These are phyloP conservation scores for Suhomyces vadensis DNA, from an alignment of 805 yeast genomes.

Conservation along the genomic window DNA sequence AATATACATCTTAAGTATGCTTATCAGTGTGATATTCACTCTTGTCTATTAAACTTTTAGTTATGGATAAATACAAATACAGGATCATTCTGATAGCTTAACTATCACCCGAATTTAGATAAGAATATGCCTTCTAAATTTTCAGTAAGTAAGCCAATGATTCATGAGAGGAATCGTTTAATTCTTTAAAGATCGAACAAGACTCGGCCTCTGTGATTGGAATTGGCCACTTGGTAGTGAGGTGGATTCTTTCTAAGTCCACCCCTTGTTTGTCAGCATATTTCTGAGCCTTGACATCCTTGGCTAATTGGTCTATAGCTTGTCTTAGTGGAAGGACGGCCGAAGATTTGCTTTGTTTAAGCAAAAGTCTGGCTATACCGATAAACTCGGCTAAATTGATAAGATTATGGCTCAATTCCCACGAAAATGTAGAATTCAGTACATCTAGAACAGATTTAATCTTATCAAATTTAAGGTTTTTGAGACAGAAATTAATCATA, in stretches of 20 bases:
- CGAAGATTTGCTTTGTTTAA: not conserved
- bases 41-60: too few species aligned
- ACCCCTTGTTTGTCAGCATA: conserved; percentile 4
- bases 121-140: too few species aligned
- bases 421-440: conserved; percentile 4
- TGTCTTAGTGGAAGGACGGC: conserved; percentile 13
- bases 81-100: too few species aligned
- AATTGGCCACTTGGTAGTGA: not conserved
- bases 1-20: too few species aligned
- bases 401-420: conserved; percentile 22
- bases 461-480: conserved; percentile 33
- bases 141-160: conserved; percentile 1
- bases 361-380: conserved; percentile 2
- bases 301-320: conserved; percentile 12
- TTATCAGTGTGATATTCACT: too few species aligned
- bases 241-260: conserved; percentile 2
- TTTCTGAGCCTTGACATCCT: conserved; percentile 12
- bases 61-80: too few species aligned
- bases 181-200: not conserved
- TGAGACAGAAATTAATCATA: conserved; percentile 27
- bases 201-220: not conserved
- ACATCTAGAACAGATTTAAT: conserved; percentile 20
- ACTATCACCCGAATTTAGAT: too few species aligned
- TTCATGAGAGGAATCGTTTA: not conserved
- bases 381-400: conserved; percentile 12